Conservation (phyloP, 1,284 basidiomycete species). For the Pseudozyma thailandica region DNA sequence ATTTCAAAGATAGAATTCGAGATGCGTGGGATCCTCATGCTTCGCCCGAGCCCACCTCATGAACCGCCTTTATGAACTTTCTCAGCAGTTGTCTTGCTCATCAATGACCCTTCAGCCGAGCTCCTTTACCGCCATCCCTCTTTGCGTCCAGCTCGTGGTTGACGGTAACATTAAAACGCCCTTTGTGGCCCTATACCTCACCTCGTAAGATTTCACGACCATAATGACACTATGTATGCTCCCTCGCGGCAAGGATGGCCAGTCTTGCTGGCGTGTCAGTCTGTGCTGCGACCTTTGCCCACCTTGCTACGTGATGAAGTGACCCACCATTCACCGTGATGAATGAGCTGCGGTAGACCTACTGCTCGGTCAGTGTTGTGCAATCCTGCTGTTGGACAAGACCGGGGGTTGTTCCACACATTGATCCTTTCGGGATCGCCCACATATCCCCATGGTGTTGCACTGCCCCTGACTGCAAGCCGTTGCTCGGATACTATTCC, state of each 20-base stretch:
- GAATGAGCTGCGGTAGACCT: too few species aligned
- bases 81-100: slow-evolving; percentile 1
- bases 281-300: slow-evolving; percentile 14
- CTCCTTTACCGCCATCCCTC: background rate
- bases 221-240: too few species aligned
- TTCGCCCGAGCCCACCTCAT: slow-evolving; percentile 23
- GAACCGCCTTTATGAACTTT: background rate
- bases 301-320: slow-evolving; percentile 14
- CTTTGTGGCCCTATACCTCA: background rate
- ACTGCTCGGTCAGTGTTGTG: too few species aligned
- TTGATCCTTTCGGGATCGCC: background rate
- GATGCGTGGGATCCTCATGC: slow-evolving; percentile 18
- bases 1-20: slow-evolving; percentile 29
- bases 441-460: background rate
- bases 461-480: background rate
- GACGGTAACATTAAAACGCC: background rate
- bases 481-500: background rate
- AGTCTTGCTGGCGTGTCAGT: background rate
- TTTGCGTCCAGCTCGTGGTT: too few species aligned
- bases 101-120: background rate
- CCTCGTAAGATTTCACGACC: too few species aligned
- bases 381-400: too few species aligned
- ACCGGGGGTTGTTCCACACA: background rate
- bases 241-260: too few species aligned
- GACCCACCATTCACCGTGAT: too few species aligned